Conservation (phyloP, 208 protist species). For the Leishmania lainsoni region DNA sequence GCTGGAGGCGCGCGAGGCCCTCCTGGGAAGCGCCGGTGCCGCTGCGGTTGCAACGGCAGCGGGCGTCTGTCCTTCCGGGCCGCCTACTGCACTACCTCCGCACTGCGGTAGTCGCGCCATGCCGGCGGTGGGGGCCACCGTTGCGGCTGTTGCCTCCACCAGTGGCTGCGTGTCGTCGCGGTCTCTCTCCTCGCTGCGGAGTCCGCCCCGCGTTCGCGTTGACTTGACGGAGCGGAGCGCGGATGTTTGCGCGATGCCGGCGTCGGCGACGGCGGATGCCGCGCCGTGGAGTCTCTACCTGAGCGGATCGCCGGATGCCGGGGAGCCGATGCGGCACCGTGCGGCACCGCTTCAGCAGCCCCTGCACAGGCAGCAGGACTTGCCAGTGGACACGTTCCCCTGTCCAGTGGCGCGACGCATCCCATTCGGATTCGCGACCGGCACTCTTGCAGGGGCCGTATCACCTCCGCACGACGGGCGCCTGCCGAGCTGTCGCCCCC, state of each 20-base stretch:
- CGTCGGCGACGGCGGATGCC: neutral
- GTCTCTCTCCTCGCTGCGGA: neutral
- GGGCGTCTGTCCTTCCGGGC: neutral
- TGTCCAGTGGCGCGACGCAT: conserved; percentile 16
- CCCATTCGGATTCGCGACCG: conserved; percentile 11
- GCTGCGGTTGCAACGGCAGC: neutral
- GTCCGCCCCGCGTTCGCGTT: neutral
- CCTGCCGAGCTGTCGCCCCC: neutral
- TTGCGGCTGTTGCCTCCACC: neutral
- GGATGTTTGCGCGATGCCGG: neutral
- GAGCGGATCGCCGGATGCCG: neutral
- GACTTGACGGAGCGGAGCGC: neutral
- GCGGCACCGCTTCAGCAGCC: neutral
- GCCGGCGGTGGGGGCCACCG: conserved; percentile 18
- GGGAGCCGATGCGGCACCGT: neutral
- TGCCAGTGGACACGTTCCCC: neutral
- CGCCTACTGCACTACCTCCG: neutral
- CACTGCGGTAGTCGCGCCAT: conserved; percentile 8
- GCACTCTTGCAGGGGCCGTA: neutral
- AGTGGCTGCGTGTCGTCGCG: neutral
- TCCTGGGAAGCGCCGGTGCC: conserved; percentile 1
- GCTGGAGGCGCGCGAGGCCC: conserved; percentile 4
- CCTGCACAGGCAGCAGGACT: neutral
- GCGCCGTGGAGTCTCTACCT: conserved; percentile 23
- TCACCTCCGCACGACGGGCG: neutral